Base-by-base conservation (phyloP, 1,139 yeast genomes). In the Geotrichum klebahnii region DNA sequence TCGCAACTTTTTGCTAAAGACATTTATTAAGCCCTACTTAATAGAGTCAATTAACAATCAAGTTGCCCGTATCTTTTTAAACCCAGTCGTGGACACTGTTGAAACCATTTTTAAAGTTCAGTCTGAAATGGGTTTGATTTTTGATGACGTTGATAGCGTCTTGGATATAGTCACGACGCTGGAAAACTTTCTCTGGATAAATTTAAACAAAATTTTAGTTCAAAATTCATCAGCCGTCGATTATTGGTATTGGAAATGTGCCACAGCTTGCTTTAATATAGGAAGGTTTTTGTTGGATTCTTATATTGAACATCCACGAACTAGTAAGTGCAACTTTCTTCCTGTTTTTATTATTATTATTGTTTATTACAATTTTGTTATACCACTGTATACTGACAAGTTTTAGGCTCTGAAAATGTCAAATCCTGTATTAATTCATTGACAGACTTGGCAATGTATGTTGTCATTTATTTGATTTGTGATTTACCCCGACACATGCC, bases 11-110 rank as follows among this genome's bases (percentile, higher is more conserved):
- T 16, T 48, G 26, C 39, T 48, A 20, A 23, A 29, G 12, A 16
- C 37, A 6, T 48, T 48, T n/a, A 44, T 48, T 24, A 39, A 23
- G 22, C 44, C 43, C 5, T 48, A 48, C 23, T 12, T 48, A 9
- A 16, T 39, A 3, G 52, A 48, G 29, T 32, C 45, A 3, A 20
- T 28, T 2, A 38, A 17, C 26, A 44, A 44, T 29, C 31, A 20
- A 14, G 52, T 40, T 2, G 40, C 42, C 9, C 16, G 41, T 19
- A 29, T 34, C 16, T 36, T 43, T 31, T 38, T 48, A 20, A 32
- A 34, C 24, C 52, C 52, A 2, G 32, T 48, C 19, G 22, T 48
- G 32, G 39, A 33, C 17, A 44, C 52, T 3, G 26, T 39, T 14
- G 33, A 23, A 10, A n/a, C 23, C 3, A 26, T 48, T 1, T 48